phyloP scores from a whole-genome alignment of 805 yeast genomes.

The Candida silvicultrix region DNA sequence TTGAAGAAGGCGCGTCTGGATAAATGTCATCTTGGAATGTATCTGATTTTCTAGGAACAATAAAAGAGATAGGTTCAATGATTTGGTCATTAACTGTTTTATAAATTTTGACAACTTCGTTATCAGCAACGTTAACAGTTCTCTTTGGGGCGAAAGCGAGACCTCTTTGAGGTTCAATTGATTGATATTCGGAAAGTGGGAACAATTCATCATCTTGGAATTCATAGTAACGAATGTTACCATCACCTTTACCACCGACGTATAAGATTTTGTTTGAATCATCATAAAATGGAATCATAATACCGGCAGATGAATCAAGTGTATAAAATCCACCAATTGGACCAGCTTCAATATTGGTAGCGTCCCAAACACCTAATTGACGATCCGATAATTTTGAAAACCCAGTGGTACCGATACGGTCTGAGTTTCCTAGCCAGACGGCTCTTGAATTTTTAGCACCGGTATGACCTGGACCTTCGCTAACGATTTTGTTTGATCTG shows the following conservation, averaged over 20 bases:
- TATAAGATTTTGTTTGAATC: conserved; percentile 73
- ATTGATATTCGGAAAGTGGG: conserved; percentile 83
- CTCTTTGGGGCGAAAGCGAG: conserved; percentile 86
- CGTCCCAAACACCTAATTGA: conserved; percentile 92
- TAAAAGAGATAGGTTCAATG: conserved; percentile 88
- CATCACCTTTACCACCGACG: conserved; percentile 97
- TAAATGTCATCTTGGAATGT: conserved; percentile 88
- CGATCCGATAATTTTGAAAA: conserved; percentile 90
- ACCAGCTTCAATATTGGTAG: conserved; percentile 65
- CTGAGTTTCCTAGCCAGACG: conserved; percentile 83
- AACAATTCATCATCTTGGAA: conserved; percentile 76
- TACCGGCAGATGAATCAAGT: conserved; percentile 89
- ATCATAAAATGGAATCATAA: conserved; percentile 87
- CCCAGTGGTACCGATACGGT: conserved; percentile 89
- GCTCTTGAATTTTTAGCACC: conserved; percentile 92
- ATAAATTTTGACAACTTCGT: conserved; percentile 76
- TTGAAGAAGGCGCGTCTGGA: conserved; percentile 81
- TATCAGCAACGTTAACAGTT: conserved; percentile 69
- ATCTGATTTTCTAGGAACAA: conserved; percentile 92
- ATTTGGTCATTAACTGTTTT: conserved; percentile 82
- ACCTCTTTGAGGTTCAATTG: conserved; percentile 94
- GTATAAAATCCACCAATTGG: conserved; percentile 85
- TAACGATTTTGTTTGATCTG: conserved; percentile 62
- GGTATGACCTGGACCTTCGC: conserved; percentile 84
- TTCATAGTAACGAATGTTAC: conserved; percentile 92